These are phyloP conservation scores for Fusarium nurragi DNA, from an alignment of 2,329 filamentous ascomycete species.

Conservation along the genomic window DNA sequence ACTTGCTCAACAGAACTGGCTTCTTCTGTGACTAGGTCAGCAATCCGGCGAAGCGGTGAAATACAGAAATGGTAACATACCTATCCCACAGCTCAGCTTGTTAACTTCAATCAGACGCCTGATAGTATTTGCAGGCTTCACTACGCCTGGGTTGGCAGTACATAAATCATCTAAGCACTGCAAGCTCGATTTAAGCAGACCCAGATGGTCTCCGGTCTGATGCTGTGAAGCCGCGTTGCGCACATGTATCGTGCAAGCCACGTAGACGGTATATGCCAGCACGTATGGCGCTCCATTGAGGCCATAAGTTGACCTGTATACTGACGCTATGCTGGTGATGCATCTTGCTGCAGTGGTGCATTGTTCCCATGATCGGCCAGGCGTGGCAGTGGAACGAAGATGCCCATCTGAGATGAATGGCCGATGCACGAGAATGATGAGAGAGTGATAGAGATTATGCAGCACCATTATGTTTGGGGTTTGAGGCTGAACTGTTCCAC, in stretches of 20 bases:
- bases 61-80: not conserved
- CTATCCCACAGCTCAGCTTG: not conserved
- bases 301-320: constrained; percentile 1
- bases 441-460: constrained; percentile 10
- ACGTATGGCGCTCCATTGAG: constrained; percentile 8
- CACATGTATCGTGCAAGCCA: constrained; percentile 14
- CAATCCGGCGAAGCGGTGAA: accelerated
- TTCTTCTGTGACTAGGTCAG: not conserved
- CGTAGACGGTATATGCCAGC: constrained; percentile 5
- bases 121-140: constrained; percentile 1
- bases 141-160: not conserved
- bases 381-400: not conserved
- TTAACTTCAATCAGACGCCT: not conserved
- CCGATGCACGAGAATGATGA: constrained; percentile 1
- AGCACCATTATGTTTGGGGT: constrained; percentile 15
- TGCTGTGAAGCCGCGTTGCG: constrained; percentile 3
- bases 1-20: accelerated
- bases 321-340: constrained; percentile 4
- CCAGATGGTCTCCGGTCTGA: not conserved
- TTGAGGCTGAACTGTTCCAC: not conserved
- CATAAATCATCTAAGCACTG: constrained; percentile 11
- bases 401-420: constrained; percentile 15
- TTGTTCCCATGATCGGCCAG: constrained; percentile 3
- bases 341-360: constrained; percentile 6
- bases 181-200: not conserved